phyloP scores from a whole-genome alignment of 257 asterid genomes.

The Solanum raphanifolium region DNA sequence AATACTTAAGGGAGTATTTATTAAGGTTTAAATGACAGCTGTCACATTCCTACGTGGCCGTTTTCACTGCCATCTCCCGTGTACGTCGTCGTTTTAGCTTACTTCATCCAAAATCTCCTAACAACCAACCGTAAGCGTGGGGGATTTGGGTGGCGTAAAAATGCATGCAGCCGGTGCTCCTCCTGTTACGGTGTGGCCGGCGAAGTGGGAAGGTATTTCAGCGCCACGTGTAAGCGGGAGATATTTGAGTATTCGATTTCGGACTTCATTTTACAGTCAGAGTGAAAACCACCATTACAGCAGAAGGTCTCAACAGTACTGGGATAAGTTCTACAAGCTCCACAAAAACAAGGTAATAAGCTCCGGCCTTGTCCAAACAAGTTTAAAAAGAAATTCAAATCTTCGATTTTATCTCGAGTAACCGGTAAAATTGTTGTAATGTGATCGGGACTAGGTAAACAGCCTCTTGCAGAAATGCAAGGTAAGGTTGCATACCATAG shows the following conservation, averaged over 20 bases:
- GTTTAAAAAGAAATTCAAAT: not conserved
- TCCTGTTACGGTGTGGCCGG: not conserved
- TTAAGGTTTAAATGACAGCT: not conserved
- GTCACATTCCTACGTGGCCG: not conserved
- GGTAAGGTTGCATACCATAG: not conserved
- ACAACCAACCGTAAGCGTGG: not conserved
- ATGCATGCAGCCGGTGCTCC: not conserved
- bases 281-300: constrained; percentile 27
- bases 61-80: not conserved
- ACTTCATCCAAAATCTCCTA: not conserved
- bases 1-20: not conserved
- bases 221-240: not conserved
- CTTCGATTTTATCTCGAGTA: not conserved
- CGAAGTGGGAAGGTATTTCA: not conserved
- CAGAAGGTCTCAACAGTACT: constrained; percentile 32
- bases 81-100: not conserved
- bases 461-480: not conserved
- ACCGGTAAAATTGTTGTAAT: not conserved
- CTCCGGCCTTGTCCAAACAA: too few species aligned
- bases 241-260: not conserved
- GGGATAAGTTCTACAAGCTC: constrained; percentile 72
- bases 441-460: not conserved
- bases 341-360: constrained; percentile 79
- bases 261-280: not conserved
- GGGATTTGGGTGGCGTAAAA: not conserved